These are phyloP conservation scores for Mallotus repandus DNA, from an alignment of 441 rosid species.

Conservation along the genomic window DNA sequence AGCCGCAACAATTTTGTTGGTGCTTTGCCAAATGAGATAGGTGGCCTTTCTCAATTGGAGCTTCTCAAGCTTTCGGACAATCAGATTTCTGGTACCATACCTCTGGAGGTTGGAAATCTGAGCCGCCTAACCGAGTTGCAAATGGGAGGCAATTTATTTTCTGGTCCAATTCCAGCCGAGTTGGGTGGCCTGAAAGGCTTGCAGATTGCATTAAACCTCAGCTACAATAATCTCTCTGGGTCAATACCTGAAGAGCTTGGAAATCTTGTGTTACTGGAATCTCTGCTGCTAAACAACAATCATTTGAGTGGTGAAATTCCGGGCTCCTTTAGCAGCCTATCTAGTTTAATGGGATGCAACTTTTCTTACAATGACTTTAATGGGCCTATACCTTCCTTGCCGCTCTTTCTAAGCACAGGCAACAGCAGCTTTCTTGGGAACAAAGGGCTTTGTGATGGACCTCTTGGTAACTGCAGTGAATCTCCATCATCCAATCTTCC, in stretches of 20 bases:
- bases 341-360: slow-evolving; percentile 77
- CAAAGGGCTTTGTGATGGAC: slow-evolving; percentile 76
- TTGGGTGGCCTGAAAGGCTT: slow-evolving; percentile 65
- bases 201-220: slow-evolving; percentile 88
- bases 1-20: slow-evolving; percentile 67
- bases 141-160: slow-evolving; percentile 80
- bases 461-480: slow-evolving; percentile 48
- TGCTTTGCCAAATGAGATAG: slow-evolving; percentile 55
- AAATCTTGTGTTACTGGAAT: slow-evolving; percentile 59
- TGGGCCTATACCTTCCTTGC: slow-evolving; percentile 63
- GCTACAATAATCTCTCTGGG: slow-evolving; percentile 75
- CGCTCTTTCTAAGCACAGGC: slow-evolving; percentile 51
- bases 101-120: slow-evolving; percentile 55
- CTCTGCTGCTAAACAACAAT: slow-evolving; percentile 76
- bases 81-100: slow-evolving; percentile 59
- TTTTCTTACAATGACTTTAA: slow-evolving; percentile 75
- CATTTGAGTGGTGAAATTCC: slow-evolving; percentile 79
- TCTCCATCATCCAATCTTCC: slow-evolving; percentile 39
- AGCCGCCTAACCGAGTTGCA: slow-evolving; percentile 76
- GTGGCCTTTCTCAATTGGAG: slow-evolving; percentile 71
- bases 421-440: slow-evolving; percentile 59
- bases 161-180: slow-evolving; percentile 60
- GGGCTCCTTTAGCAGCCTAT: slow-evolving; percentile 51
- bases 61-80: slow-evolving; percentile 81
- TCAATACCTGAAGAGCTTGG: slow-evolving; percentile 72